phyloP scores from a whole-genome alignment of 257 asterid genomes.

The Solanum appendiculatum region DNA sequence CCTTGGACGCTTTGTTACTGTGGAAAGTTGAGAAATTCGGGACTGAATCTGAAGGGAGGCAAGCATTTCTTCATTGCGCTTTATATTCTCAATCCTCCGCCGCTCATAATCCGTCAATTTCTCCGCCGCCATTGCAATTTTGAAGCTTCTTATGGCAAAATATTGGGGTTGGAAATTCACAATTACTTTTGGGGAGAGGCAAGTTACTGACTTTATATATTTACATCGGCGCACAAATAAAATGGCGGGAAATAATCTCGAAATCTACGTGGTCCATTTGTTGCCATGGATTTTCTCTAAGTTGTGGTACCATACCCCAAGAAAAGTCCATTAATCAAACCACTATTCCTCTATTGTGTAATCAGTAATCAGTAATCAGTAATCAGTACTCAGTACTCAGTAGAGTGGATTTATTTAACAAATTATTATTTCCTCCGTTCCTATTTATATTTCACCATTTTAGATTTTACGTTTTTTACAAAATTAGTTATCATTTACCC shows the following conservation, averaged over 20 bases:
- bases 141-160: no score
- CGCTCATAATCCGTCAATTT: slow-evolving; percentile 68
- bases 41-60: slow-evolving; percentile 77
- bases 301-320: not conserved
- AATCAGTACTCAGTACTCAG: no score
- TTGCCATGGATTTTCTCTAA: not conserved
- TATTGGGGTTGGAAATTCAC: no score
- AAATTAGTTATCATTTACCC: no score
- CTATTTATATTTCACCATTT: no score
- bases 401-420: no score
- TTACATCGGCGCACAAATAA: not conserved
- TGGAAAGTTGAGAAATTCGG: slow-evolving; percentile 35
- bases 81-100: slow-evolving; percentile 71
- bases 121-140: slow-evolving; percentile 25
- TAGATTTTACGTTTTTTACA: no score
- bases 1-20: slow-evolving; percentile 49
- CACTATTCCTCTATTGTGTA: not conserved
- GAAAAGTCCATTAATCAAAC: not conserved
- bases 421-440: no score
- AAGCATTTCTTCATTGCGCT: slow-evolving; percentile 67
- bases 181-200: not conserved
- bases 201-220: not conserved
- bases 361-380: not conserved
- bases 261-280: not conserved
- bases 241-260: not conserved